Evolutionary conservation across 441 rosid species (phyloP).

Genomic region (Mallotus japonicus): DNA sequence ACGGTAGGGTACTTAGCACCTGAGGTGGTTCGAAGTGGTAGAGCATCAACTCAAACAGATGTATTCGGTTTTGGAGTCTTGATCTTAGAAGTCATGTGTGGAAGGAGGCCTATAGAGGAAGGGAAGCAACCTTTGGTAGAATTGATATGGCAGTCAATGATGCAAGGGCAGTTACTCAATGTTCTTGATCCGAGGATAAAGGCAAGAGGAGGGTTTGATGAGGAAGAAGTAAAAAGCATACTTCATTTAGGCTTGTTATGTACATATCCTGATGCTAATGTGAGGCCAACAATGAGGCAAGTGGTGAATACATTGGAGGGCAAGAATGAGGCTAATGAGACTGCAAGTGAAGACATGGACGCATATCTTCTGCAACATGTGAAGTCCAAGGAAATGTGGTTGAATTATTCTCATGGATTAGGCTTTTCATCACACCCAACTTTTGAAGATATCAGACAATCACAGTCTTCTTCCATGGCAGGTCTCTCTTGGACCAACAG

Average conservation of each 20-base stretch:
- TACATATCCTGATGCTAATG: conserved; percentile 51
- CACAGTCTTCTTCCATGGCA: conserved; percentile 36
- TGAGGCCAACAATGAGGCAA: conserved; percentile 77
- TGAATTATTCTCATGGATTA: conserved; percentile 34
- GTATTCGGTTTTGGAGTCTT: conserved; percentile 50
- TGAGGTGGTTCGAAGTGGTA: too few relatives aligned
- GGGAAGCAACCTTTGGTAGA: conserved; percentile 57
- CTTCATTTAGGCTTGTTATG: conserved; percentile 68
- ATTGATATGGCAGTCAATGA: conserved; percentile 54
- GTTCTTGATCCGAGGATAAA: conserved; percentile 42
- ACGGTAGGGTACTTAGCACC: too few relatives aligned
- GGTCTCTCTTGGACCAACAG: conserved; percentile 43
- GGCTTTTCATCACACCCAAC: conserved; percentile 49
- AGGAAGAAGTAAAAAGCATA: conserved; percentile 48
- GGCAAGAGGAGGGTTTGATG: conserved; percentile 27
- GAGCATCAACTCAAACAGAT: too few relatives aligned
- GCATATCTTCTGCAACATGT: conserved; percentile 45
- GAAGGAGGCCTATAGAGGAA: conserved; percentile 68
- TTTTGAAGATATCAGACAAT: conserved; percentile 36
- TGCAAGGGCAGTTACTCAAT: conserved; percentile 35
- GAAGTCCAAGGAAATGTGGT: conserved; percentile 38
- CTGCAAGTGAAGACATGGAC: conserved; percentile 52
- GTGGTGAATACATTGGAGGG: conserved; percentile 64
- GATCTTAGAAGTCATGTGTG: conserved; percentile 71
- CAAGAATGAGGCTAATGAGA: conserved; percentile 39